Percentiles rank a stretch among this genome's conserved stretches.
phyloP scores from a whole-genome alignment of 2,329 filamentous ascomycete genomes.

The Fusarium domesticum region DNA sequence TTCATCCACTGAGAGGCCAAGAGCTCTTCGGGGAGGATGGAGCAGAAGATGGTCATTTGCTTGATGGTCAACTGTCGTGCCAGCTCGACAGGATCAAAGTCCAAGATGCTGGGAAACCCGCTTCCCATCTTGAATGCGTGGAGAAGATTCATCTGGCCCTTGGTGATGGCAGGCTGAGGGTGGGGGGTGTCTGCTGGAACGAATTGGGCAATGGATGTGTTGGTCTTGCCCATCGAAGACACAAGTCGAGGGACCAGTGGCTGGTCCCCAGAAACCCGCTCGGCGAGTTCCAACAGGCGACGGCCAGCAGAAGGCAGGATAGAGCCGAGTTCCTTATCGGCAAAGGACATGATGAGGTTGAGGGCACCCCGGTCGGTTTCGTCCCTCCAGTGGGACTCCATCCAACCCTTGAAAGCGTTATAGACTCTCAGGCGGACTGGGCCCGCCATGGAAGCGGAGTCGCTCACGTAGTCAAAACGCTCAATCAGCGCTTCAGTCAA shows the following conservation, averaged over 20 bases:
- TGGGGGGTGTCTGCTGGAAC: conserved; percentile 68
- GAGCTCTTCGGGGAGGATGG: conserved; percentile 88
- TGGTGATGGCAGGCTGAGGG: conserved; percentile 67
- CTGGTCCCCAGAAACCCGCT: conserved; percentile 72
- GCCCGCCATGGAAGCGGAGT: conserved; percentile 67
- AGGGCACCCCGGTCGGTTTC: conserved; percentile 76
- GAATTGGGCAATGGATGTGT: conserved; percentile 68
- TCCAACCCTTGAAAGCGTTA: conserved; percentile 95
- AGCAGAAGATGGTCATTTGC: conserved; percentile 87
- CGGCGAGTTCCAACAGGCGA: conserved; percentile 74
- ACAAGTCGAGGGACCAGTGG: conserved; percentile 78
- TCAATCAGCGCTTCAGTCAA: conserved; percentile 82
- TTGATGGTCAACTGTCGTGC: conserved; percentile 91
- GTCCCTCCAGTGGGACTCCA: conserved; percentile 92
- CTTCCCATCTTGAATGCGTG: conserved; percentile 72
- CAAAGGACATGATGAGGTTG: conserved; percentile 74
- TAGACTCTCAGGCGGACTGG: conserved; percentile 89
- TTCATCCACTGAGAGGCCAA: conserved; percentile 93
- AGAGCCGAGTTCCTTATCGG: conserved; percentile 64
- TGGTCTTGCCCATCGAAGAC: conserved; percentile 86
- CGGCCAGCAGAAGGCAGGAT: conserved; percentile 74
- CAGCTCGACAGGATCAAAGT: conserved; percentile 88
- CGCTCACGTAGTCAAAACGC: conserved; percentile 86
- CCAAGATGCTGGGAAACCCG: conserved; percentile 70
- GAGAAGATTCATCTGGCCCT: conserved; percentile 71